Base-by-base conservation (phyloP, 345 rosid genomes). In the Melaleuca alternifolia region DNA sequence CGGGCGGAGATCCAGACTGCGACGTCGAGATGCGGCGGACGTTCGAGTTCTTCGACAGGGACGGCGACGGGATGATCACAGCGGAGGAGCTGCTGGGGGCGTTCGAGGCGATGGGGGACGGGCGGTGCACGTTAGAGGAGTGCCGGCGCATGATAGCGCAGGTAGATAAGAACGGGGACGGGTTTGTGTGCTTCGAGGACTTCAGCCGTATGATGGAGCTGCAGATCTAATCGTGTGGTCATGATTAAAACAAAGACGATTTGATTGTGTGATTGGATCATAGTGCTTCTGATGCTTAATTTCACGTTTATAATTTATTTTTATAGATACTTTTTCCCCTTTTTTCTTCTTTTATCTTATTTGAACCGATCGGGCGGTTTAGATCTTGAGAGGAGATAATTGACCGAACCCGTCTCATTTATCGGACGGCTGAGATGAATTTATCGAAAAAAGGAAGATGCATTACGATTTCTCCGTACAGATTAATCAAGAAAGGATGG, bases 181-280 rank as follows among this genome's bases (percentile, higher is more conserved):
- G 99, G 51, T 94, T 95, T 87, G 99, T 98, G 57, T 95, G 98
- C 89, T 98, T 98, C 87, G 93, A 92, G 82, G 99, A 98, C 89
- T 98, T 97, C 87, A 61, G 88, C 2, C 92, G 94, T 11, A 93
- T 98, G 98, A 96, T 98, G 99, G 94, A 91, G 88, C 88, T 87
- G 54, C 92, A 90, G 62, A 59, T 83, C 56, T 89, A 91, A 88
- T 83, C 83, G 61, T 56, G 76, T 57, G 20, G 81, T 71, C 81
- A 20, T 20, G 41, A 41, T 65, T 5, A 20, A 10, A 18, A 18
- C 6, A 10, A 11, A 18, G 9, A 33, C 18, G 26, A 18, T 10
- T 48, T 71, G 81, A 71, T 71, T 71, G 33, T 71, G 48, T 37
- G 81, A 37, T 20, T 37, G 81, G 14, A 71, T 2, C 46, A 65